Conservation (phyloP, 176 grass and related monocot genomes). For the Aechmea fasciata region DNA sequence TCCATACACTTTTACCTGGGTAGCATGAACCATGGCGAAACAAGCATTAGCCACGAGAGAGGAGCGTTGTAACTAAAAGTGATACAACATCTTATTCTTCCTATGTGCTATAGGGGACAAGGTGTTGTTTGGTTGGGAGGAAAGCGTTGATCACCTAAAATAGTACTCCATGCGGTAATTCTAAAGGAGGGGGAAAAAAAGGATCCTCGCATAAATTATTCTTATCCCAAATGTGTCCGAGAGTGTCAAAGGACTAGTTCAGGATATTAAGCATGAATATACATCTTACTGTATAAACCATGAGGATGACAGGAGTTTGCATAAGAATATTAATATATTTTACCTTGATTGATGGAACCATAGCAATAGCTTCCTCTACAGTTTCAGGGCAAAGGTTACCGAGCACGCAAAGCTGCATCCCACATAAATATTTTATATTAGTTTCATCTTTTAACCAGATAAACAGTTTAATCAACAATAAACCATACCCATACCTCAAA, state of each 20-base stretch:
- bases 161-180: too few relatives aligned
- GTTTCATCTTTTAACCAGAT: neutral
- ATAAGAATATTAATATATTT: neutral
- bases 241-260: neutral
- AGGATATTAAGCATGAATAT: neutral
- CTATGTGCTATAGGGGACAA: too few relatives aligned
- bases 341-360: slow-evolving; percentile 83
- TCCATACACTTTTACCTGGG: neutral
- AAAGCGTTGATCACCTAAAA: too few relatives aligned
- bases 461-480: neutral
- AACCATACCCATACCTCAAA: slow-evolving; percentile 33
- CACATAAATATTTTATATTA: neutral
- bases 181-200: neutral
- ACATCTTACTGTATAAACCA: neutral
- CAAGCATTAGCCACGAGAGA: too few relatives aligned
- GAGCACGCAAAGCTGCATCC: slow-evolving; percentile 67
- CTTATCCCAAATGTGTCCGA: neutral
- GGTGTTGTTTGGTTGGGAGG: too few relatives aligned
- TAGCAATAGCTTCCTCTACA: slow-evolving; percentile 57
- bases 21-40: too few relatives aligned
- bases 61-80: too few relatives aligned
- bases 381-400: slow-evolving; percentile 94
- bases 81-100: too few relatives aligned
- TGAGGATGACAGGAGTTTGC: too few relatives aligned
- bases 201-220: neutral